Percentiles rank a stretch among this genome's conserved stretches.
These are phyloP conservation scores for Dothistroma pini DNA, from an alignment of 2,329 filamentous ascomycete species.

Conservation along the genomic window DNA sequence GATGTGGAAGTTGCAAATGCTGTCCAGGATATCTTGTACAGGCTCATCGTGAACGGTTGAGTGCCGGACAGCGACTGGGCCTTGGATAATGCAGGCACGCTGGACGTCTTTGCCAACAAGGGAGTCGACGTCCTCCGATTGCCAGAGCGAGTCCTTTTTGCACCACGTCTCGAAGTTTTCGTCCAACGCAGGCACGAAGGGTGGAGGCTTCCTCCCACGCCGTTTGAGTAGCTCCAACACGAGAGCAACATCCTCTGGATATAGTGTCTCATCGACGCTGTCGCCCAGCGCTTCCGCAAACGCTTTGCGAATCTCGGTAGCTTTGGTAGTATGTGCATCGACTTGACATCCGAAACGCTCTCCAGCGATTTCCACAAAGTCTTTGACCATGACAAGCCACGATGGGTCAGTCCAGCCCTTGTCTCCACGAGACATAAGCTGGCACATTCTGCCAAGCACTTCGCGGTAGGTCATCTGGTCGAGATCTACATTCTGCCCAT, in stretches of 20 bases:
- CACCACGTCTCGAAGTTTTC: slow-evolving; percentile 97
- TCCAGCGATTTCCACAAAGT: slow-evolving; percentile 91
- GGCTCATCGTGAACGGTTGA: slow-evolving; percentile 83
- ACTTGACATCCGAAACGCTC: slow-evolving; percentile 65
- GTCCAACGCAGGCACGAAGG: slow-evolving; percentile 86
- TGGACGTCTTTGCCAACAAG: slow-evolving; percentile 92
- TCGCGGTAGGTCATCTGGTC: slow-evolving; percentile 92
- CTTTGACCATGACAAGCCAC: slow-evolving; percentile 73
- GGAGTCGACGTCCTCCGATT: slow-evolving; percentile 91
- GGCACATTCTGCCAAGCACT: slow-evolving; percentile 76
- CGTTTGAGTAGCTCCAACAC: slow-evolving; percentile 87
- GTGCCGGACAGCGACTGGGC: slow-evolving; percentile 83
- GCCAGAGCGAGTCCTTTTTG: slow-evolving; percentile 99
- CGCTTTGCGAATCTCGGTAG: neutral
- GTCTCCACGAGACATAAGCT: slow-evolving; percentile 83
- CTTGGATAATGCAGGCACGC: slow-evolving; percentile 89
- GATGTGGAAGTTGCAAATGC: slow-evolving; percentile 72
- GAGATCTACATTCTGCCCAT: slow-evolving; percentile 74
- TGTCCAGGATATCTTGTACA: slow-evolving; percentile 84
- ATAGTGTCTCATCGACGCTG: slow-evolving; percentile 74
- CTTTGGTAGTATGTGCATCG: neutral
- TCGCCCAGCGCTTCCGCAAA: neutral
- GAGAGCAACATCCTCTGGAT: slow-evolving; percentile 92
- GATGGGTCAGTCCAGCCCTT: slow-evolving; percentile 83
- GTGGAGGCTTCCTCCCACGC: slow-evolving; percentile 87